These are phyloP conservation scores for Arthrobotrys pseudoclavata DNA, from an alignment of 2,329 filamentous ascomycete genomes.

Conservation along the genomic window DNA sequence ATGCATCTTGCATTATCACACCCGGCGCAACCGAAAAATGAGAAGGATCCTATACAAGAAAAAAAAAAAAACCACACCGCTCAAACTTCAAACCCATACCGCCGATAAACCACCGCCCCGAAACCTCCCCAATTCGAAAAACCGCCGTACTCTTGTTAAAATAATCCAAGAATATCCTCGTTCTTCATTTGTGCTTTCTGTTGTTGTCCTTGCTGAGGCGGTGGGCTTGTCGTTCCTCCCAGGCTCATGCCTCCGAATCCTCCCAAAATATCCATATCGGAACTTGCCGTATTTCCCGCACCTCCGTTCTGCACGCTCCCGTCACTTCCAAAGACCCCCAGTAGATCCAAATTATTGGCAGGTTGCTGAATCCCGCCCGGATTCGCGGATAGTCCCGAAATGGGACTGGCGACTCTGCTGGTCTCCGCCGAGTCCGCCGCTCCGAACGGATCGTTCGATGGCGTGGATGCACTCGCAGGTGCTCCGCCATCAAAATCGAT, in stretches of 20 bases:
- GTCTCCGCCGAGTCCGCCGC: conserved; percentile 75
- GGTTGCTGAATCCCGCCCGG: conserved; percentile 64
- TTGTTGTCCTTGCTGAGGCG: conserved; percentile 68
- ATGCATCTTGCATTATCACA: conserved; percentile 20
- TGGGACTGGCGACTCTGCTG: conserved; percentile 77
- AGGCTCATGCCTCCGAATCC: conserved; percentile 88
- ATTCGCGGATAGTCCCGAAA: conserved; percentile 67
- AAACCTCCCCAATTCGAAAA: neutral
- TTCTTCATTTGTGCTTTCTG: conserved; percentile 70
- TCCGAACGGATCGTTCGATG: conserved; percentile 69
- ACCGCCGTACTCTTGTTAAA: conserved; percentile 66
- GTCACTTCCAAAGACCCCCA: conserved; percentile 75
- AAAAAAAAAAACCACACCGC: conserved; percentile 7
- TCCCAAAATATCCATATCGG: conserved; percentile 75
- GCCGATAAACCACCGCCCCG: neutral
- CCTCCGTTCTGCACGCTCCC: conserved; percentile 62
- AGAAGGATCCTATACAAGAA: conserved; percentile 21
- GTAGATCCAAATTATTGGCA: conserved; percentile 81
- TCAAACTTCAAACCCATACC: neutral
- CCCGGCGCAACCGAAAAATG: neutral
- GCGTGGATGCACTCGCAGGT: conserved; percentile 84
- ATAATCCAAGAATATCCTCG: conserved; percentile 75
- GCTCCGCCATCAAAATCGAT: conserved; percentile 95
- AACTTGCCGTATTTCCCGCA: conserved; percentile 62
- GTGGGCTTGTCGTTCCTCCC: conserved; percentile 74